phyloP scores from a whole-genome alignment of 768 basidiomycete genomes.

The Psilocybe cyanescens region DNA sequence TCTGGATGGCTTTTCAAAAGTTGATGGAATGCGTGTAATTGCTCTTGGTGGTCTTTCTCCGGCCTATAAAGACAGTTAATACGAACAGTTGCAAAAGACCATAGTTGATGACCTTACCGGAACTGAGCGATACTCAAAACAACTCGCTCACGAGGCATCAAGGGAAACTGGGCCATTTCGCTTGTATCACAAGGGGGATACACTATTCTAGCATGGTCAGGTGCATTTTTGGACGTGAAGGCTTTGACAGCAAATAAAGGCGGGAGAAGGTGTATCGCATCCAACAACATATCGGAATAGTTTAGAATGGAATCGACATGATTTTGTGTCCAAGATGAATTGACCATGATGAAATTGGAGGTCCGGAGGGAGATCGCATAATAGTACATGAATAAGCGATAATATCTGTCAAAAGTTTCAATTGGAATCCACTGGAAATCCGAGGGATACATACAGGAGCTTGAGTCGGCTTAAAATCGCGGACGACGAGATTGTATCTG shows the following conservation, averaged over 20 bases:
- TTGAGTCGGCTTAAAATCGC: conserved; percentile 60
- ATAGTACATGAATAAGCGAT: conserved; percentile 83
- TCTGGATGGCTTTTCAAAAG: conserved; percentile 66
- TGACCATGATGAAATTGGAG: conserved; percentile 86
- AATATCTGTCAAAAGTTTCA: conserved; percentile 61
- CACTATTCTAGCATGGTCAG: conserved; percentile 52
- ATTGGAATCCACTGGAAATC: neutral
- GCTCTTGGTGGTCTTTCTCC: conserved; percentile 90
- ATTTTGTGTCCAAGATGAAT: conserved; percentile 92
- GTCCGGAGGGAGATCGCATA: conserved; percentile 77
- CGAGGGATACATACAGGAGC: conserved; percentile 48
- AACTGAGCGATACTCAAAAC: conserved; percentile 94
- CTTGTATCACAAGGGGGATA: conserved; percentile 93
- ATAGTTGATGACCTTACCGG: conserved; percentile 52
- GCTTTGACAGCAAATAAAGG: conserved; percentile 39
- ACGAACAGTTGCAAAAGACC: neutral
- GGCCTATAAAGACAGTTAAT: conserved; percentile 53
- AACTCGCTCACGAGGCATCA: conserved; percentile 59
- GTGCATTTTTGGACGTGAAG: conserved; percentile 27
- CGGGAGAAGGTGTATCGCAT: conserved; percentile 47
- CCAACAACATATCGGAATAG: conserved; percentile 54
- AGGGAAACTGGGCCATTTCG: conserved; percentile 61
- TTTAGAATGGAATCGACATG: conserved; percentile 80
- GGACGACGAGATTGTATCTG: conserved; percentile 57
- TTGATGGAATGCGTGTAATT: conserved; percentile 69